Evolutionary conservation across 805 yeast species (phyloP).

Genomic region (Priceomyces carsonii): DNA sequence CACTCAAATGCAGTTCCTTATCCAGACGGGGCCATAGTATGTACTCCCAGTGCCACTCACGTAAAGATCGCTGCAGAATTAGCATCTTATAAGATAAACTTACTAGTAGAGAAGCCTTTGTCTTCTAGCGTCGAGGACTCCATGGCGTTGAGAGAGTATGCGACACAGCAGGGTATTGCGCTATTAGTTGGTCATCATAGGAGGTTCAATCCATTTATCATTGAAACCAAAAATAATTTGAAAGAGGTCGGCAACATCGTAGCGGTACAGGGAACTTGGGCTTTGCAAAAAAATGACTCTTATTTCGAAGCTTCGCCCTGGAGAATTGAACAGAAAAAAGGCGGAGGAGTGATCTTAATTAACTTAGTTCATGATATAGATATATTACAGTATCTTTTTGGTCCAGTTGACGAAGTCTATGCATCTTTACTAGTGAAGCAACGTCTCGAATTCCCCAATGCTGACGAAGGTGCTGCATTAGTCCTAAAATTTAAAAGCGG

Average conservation of each 20-base stretch:
- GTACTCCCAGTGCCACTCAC: slow-evolving; percentile 44
- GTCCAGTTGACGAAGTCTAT: slow-evolving; percentile 36
- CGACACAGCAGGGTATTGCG: slow-evolving; percentile 22
- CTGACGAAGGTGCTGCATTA: slow-evolving; percentile 42
- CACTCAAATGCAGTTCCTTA: slow-evolving; percentile 13
- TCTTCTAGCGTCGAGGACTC: slow-evolving; percentile 32
- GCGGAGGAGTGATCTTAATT: slow-evolving; percentile 40
- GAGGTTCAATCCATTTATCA: slow-evolving; percentile 40
- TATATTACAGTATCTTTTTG: slow-evolving; percentile 36
- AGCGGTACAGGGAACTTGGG: slow-evolving; percentile 43
- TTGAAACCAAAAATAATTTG: slow-evolving; percentile 30
- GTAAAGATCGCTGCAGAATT: slow-evolving; percentile 28
- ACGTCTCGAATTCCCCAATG: slow-evolving; percentile 24
- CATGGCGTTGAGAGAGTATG: slow-evolving; percentile 25
- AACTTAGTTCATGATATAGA: slow-evolving; percentile 43
- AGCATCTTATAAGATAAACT: slow-evolving; percentile 32
- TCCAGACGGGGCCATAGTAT: slow-evolving; percentile 41
- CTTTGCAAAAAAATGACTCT: slow-evolving; percentile 33
- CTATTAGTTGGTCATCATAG: slow-evolving; percentile 42
- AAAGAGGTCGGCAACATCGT: slow-evolving; percentile 29
- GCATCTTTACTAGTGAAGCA: slow-evolving; percentile 36
- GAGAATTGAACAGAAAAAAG: slow-evolving; percentile 27
- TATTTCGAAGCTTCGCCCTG: slow-evolving; percentile 34
- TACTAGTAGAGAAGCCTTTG: slow-evolving; percentile 40
- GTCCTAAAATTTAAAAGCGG: slow-evolving; percentile 33